phyloP scores from a whole-genome alignment of 257 asterid species.

The Cruciata laevipes region DNA sequence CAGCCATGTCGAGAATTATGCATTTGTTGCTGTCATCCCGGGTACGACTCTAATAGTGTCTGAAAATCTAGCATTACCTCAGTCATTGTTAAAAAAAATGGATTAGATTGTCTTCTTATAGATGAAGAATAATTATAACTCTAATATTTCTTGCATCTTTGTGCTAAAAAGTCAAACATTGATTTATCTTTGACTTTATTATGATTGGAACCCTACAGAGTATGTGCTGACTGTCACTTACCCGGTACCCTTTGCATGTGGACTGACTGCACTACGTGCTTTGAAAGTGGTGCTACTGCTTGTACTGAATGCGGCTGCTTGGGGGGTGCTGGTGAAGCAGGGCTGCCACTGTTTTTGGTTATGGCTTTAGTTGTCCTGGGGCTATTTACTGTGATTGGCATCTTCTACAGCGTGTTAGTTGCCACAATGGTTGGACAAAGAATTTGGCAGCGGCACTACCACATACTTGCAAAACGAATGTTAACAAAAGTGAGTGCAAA shows the following conservation, averaged over 20 bases:
- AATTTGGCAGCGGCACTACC: constrained; percentile 98
- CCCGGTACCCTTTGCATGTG: constrained; percentile 99
- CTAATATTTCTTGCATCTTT: background rate
- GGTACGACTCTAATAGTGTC: constrained; percentile 37
- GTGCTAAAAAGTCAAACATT: background rate
- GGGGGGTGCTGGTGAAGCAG: constrained; percentile 99
- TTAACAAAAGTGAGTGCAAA: constrained; percentile 63
- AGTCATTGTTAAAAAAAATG: background rate
- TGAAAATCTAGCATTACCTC: constrained; percentile 1
- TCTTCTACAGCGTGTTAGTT: constrained; percentile 80
- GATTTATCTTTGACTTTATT: background rate
- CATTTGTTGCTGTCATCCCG: constrained; percentile 95
- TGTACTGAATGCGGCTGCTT: constrained; percentile 88
- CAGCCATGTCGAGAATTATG: constrained; percentile 98
- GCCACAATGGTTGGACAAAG: constrained; percentile 97
- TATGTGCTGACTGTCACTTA: constrained; percentile 94
- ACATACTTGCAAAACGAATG: constrained; percentile 92
- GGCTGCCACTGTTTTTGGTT: constrained; percentile 65
- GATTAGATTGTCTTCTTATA: background rate
- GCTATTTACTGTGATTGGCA: constrained; percentile 81
- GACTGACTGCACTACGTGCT: constrained; percentile 96
- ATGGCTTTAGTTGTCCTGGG: constrained; percentile 78
- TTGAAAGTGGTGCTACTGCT: constrained; percentile 77
- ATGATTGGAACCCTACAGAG: constrained; percentile 33
- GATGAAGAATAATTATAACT: background rate